Base-by-base conservation (phyloP, 352 stramenopile genomes). In the Halophytophthora batemanensis region DNA sequence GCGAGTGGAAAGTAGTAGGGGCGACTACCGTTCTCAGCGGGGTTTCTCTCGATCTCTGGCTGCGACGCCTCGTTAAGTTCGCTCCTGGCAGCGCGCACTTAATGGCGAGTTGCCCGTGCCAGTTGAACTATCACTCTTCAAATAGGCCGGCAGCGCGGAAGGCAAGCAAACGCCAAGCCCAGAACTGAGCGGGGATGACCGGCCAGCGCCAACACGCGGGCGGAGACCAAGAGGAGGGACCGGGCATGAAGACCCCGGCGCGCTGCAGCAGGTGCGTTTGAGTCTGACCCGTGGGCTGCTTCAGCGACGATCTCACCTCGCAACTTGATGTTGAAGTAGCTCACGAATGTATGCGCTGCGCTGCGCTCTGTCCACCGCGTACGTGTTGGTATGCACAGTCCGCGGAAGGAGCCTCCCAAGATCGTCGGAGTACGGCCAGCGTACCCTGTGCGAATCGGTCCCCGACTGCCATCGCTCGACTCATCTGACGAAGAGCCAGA, bases 391-490 rank as follows among this genome's bases (percentile, higher is more conserved):
- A 13, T 36, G 18, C 41, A 59, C 43, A 2, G 56, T 52, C 44
- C 31, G 34, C 19, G 13, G 31, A 55, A 40, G 21, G 48, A 62
- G 22, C 59, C 61, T 6, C 64, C 60, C 6, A 69, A 59, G 51
- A 50, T 73, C 22, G 55, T 41, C 18, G 43, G 53, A n/a, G 33
- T 48, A 11, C 54, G 59, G 10, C 41, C 50, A 13, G 58, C 64
- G 19, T 56, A 59, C 34, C 36, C 58, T 10, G 31, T 61, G 31
- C 58, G 62, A n/a, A 19, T 59, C 6, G 62, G 52, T 15, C 62
- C 62, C 2, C 14, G 40, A 36, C 21, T 71, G n/a, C 49, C 57
- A 17, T 65, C 50, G 14, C 31, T 65, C 19, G 58, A 68, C n/a
- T 56, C 54, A 29, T 55, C 34, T 2, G 53, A 53, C 4, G 53